These are phyloP conservation scores for Neonectria punicea DNA, from an alignment of 2,329 filamentous ascomycete genomes.

Conservation along the genomic window DNA sequence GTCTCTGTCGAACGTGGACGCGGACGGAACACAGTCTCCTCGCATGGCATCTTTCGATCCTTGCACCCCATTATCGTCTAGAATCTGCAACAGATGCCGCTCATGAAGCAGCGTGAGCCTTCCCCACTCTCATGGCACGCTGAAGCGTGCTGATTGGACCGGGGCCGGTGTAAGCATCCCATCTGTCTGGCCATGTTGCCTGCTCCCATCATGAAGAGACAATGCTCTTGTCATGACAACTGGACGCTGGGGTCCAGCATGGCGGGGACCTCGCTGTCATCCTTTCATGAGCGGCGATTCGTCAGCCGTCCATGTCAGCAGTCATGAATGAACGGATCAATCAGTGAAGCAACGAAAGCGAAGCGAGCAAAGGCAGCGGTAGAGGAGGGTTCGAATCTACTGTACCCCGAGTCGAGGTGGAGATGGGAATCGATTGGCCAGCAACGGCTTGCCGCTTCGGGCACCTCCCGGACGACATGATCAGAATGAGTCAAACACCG, in stretches of 20 bases:
- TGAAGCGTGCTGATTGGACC: conserved; percentile 25
- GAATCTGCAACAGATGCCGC: conserved; percentile 14
- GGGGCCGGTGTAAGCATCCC: conserved; percentile 24
- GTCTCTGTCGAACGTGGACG: conserved; percentile 3
- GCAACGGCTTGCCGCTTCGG: conserved; percentile 14
- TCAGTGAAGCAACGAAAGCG: not conserved
- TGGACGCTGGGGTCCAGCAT: conserved; percentile 1
- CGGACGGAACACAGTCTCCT: conserved; percentile 8
- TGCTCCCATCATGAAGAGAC: conserved; percentile 13
- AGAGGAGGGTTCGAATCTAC: not conserved
- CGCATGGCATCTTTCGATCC: conserved; percentile 17
- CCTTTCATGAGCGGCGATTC: not conserved
- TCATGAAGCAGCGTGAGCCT: conserved; percentile 15
- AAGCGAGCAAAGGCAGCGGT: not conserved
- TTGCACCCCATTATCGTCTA: conserved; percentile 20
- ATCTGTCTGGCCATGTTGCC: conserved; percentile 23
- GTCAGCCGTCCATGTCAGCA: not conserved
- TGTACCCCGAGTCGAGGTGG: not conserved
- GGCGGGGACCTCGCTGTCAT: conserved; percentile 1
- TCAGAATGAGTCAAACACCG: conserved; percentile 23
- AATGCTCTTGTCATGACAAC: conserved; percentile 9
- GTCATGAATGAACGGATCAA: not conserved
- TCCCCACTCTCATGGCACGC: conserved; percentile 20
- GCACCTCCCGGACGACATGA: conserved; percentile 6
- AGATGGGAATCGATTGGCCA: conserved; percentile 6